These are phyloP conservation scores for Rubus idaeus DNA, from an alignment of 306 rosid genomes.

Conservation along the genomic window DNA sequence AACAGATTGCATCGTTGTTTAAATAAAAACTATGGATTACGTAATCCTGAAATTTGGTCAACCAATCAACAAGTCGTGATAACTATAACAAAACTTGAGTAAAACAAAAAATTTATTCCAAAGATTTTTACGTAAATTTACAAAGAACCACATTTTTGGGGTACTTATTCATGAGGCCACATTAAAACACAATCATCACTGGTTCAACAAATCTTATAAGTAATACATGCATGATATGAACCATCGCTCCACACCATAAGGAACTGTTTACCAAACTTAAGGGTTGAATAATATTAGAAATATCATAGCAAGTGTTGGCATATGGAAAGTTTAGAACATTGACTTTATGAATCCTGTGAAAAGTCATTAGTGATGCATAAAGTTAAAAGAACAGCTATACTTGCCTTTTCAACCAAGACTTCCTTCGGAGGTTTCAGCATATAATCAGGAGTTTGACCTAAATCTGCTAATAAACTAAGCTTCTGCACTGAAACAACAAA, in stretches of 20 bases:
- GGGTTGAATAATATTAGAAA: too few relatives aligned
- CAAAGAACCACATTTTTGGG: background rate
- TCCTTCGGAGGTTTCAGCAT: constrained; percentile 70
- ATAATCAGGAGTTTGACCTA: constrained; percentile 47
- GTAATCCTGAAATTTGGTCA: background rate
- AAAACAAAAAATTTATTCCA: too few relatives aligned
- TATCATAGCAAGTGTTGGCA: background rate
- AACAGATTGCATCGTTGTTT: too few relatives aligned
- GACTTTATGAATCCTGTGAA: background rate
- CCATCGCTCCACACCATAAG: background rate
- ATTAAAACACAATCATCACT: background rate
- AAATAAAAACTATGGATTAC: too few relatives aligned
- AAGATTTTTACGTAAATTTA: too few relatives aligned
- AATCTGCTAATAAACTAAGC: constrained; percentile 33
- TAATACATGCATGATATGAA: background rate
- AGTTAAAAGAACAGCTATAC: background rate
- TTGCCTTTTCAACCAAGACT: constrained; percentile 69
- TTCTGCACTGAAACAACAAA: constrained; percentile 45
- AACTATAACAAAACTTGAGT: background rate
- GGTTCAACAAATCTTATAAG: background rate
- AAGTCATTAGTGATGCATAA: constrained; percentile 1
- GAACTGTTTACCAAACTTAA: background rate
- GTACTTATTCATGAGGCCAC: background rate
- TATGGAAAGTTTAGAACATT: background rate
- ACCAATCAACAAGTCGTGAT: background rate